These are phyloP conservation scores for Serendipita sp. DNA, from an alignment of 768 basidiomycete genomes.

Conservation along the genomic window DNA sequence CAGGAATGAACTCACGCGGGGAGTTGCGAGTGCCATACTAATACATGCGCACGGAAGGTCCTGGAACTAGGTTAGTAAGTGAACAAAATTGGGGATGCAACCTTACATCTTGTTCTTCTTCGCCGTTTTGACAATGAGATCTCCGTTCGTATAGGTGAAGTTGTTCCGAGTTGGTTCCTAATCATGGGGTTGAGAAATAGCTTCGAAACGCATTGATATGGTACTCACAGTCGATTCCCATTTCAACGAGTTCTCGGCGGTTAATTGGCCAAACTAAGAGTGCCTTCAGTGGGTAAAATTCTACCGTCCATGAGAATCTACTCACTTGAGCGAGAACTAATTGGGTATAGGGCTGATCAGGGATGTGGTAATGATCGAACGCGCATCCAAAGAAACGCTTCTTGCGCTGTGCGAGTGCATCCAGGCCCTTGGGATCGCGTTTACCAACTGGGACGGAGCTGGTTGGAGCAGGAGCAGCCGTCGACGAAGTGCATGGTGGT, in stretches of 20 bases:
- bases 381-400: not conserved
- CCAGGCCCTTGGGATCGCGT: constrained; percentile 1
- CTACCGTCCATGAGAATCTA: not conserved
- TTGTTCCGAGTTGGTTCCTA: constrained; percentile 1
- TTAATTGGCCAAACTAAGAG: not conserved
- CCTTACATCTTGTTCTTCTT: not conserved
- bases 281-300: not conserved
- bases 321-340: constrained; percentile 3
- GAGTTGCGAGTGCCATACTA: constrained; percentile 8
- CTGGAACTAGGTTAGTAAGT: not conserved
- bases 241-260: constrained; percentile 7
- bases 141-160: constrained; percentile 6
- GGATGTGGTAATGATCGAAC: not conserved
- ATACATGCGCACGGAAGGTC: not conserved
- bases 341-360: not conserved
- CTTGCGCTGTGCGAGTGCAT: not conserved
- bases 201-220: not conserved
- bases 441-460: not conserved
- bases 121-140: constrained; percentile 1
- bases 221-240: constrained; percentile 7
- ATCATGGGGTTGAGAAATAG: not conserved
- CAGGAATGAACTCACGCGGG: not conserved
- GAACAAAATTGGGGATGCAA: not conserved
- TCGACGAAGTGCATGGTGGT: not conserved
- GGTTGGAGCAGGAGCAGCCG: not conserved